Evolutionary conservation across 78 protist genomes (phyloP).

Genomic region (Speleostelium caveatum): DNA sequence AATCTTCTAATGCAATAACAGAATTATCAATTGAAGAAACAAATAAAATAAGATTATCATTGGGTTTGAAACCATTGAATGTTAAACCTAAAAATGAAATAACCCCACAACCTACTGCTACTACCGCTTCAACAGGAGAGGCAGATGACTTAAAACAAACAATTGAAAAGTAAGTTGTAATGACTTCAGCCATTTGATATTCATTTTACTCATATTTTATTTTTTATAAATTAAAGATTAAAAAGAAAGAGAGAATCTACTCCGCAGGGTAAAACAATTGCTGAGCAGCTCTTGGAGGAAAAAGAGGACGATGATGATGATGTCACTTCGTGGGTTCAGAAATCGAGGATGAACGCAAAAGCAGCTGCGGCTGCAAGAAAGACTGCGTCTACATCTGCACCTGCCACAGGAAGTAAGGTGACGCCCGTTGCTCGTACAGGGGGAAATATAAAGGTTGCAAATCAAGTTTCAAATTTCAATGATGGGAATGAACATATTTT

Average conservation of each 20-base stretch:
- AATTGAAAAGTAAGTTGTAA: conserved; percentile 9
- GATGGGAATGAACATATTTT: conserved; percentile 60
- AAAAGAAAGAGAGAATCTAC: conserved; percentile 54
- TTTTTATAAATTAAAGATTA: conserved; percentile 19
- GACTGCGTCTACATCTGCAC: neutral
- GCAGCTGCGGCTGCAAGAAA: neutral
- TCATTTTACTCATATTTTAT: neutral
- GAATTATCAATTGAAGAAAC: conserved; percentile 68
- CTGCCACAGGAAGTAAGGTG: neutral
- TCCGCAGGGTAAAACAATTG: conserved; percentile 45
- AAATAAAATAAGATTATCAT: conserved; percentile 44
- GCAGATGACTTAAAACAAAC: neutral
- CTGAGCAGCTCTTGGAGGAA: conserved; percentile 47
- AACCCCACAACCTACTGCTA: neutral
- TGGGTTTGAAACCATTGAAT: conserved; percentile 71
- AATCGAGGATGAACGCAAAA: conserved; percentile 15
- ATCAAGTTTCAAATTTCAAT: conserved; percentile 26
- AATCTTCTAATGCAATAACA: too few relatives aligned
- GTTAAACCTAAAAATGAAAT: neutral
- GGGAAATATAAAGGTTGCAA: conserved; percentile 46
- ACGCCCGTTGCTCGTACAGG: neutral
- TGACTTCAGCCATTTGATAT: neutral
- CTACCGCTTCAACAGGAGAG: neutral
- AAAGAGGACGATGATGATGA: conserved; percentile 52
- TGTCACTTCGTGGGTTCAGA: conserved; percentile 30